phyloP scores from a whole-genome alignment of 2,329 filamentous ascomycete genomes.

The Colletotrichum graminicola region DNA sequence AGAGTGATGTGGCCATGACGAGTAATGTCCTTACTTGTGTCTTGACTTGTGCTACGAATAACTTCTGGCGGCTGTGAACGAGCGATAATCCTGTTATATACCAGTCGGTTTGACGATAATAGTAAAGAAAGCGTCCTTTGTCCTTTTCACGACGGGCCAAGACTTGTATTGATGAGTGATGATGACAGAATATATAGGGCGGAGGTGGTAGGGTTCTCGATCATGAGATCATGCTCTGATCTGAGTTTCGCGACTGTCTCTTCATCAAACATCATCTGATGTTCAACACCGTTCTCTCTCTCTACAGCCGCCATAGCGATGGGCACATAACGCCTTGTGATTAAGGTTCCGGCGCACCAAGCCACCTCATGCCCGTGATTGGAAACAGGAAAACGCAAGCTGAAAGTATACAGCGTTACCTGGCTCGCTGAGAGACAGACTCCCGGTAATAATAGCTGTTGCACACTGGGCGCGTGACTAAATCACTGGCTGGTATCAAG shows the following conservation, averaged over 20 bases:
- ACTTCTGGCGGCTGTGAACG: no score
- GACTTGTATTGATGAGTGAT: background rate
- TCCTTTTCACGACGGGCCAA: background rate
- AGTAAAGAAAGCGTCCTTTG: background rate
- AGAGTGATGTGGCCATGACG: background rate
- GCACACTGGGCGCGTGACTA: background rate
- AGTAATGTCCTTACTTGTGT: background rate
- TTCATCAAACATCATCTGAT: conserved; percentile 42
- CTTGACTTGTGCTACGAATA: background rate
- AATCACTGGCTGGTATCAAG: background rate
- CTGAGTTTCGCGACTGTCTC: conserved; percentile 38
- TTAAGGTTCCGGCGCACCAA: conserved; percentile 27
- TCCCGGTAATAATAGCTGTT: background rate
- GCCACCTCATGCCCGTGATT: conserved; percentile 25
- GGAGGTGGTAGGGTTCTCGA: conserved; percentile 25
- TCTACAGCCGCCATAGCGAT: conserved; percentile 27
- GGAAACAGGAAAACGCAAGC: conserved; percentile 29
- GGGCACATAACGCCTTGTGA: conserved; percentile 1
- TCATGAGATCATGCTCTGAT: conserved; percentile 27
- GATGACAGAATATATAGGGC: conserved; percentile 11
- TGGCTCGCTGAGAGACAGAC: background rate
- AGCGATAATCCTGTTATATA: background rate
- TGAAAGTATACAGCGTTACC: conserved; percentile 11
- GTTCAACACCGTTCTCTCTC: conserved; percentile 10
- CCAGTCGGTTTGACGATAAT: background rate